These are phyloP conservation scores for Neurospora terricola DNA, from an alignment of 495 filamentous ascomycete species.

Conservation along the genomic window DNA sequence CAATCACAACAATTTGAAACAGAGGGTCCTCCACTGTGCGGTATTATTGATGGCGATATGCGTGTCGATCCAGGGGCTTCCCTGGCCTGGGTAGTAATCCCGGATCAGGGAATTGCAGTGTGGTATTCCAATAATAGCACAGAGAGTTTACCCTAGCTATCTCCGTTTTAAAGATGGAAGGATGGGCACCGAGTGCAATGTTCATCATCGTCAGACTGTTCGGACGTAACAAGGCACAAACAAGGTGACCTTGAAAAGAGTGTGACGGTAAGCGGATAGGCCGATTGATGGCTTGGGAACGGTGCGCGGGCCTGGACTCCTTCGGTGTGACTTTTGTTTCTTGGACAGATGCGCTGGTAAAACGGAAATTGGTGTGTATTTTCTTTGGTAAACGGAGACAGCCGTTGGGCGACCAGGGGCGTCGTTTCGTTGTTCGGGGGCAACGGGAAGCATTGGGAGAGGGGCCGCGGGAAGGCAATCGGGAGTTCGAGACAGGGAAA, in stretches of 20 bases:
- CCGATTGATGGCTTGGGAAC: neutral
- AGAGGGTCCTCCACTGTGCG: neutral
- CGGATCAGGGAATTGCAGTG: neutral
- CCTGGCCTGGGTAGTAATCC: neutral
- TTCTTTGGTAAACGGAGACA: neutral
- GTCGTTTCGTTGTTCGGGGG: neutral
- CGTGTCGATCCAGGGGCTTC: neutral
- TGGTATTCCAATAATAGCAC: neutral
- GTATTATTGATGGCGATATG: neutral
- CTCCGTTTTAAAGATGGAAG: neutral
- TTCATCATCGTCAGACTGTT: neutral
- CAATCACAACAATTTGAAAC: neutral
- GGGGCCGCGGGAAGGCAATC: neutral
- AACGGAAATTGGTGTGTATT: neutral
- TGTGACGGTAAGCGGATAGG: neutral
- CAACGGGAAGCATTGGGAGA: neutral
- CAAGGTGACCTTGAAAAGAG: neutral
- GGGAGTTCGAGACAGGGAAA: neutral
- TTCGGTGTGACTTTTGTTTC: neutral
- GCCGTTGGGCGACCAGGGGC: neutral
- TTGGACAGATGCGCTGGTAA: neutral
- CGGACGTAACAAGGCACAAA: neutral
- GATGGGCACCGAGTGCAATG: neutral
- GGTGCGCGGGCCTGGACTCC: neutral
- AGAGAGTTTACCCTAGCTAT: neutral